phyloP scores from a whole-genome alignment of 1,284 basidiomycete species.

The Apiotrichum laibachii region DNA sequence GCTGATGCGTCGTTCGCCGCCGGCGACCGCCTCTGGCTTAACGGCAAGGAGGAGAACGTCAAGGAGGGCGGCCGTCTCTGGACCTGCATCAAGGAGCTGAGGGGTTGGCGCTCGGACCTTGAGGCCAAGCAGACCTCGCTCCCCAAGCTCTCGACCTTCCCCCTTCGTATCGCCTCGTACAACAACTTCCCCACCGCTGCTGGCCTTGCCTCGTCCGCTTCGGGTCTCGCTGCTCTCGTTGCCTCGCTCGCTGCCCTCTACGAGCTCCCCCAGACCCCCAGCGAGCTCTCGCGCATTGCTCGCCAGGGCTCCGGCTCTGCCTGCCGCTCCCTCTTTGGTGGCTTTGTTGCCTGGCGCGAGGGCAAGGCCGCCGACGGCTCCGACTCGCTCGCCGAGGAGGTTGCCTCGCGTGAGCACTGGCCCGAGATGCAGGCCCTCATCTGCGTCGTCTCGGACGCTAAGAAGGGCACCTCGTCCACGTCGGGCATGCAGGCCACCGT shows the following conservation, averaged over 20 bases:
- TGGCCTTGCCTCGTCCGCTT: constrained; percentile 93
- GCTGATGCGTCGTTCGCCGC: constrained; percentile 71
- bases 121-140: constrained; percentile 66
- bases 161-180: constrained; percentile 83
- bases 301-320: constrained; percentile 97
- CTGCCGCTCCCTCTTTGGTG: constrained; percentile 94
- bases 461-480: constrained; percentile 94
- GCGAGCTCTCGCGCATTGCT: constrained; percentile 82
- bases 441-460: constrained; percentile 92
- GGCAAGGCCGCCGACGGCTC: constrained; percentile 67
- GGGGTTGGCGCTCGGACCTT: constrained; percentile 67
- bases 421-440: constrained; percentile 94
- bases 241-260: constrained; percentile 86
- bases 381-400: constrained; percentile 84
- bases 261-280: constrained; percentile 66
- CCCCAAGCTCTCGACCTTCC: constrained; percentile 65
- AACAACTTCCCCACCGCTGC: constrained; percentile 99
- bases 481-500: constrained; percentile 97
- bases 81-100: constrained; percentile 87
- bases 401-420: constrained; percentile 87
- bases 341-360: constrained; percentile 94
- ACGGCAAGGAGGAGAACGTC: constrained; percentile 86
- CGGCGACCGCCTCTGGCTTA: constrained; percentile 84
- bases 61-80: constrained; percentile 73
- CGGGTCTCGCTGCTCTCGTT: constrained; percentile 93